phyloP scores from a whole-genome alignment of 306 rosid species.

The Datisca glomerata region DNA sequence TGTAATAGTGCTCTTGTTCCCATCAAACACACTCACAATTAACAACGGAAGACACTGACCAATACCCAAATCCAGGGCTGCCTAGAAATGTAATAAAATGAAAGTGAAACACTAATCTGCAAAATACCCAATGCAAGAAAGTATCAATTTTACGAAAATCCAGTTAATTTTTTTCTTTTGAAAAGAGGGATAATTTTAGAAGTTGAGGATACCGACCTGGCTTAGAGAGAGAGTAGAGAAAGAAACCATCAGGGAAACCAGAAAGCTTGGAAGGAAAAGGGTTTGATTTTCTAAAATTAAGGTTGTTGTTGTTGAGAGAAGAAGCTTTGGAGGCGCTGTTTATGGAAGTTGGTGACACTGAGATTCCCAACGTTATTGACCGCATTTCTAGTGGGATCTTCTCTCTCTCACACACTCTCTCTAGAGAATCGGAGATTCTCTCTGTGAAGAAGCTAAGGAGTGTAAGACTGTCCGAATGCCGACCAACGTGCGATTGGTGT shows the following conservation, averaged over 20 bases:
- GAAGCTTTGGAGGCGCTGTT: conserved; percentile 26
- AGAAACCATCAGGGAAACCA: conserved; percentile 25
- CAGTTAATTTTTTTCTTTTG: background rate
- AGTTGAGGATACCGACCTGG: conserved; percentile 34
- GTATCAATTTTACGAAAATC: background rate
- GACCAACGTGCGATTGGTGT: too few relatives aligned
- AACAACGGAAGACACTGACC: too few relatives aligned
- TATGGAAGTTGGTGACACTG: conserved; percentile 38
- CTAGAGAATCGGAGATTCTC: conserved; percentile 14
- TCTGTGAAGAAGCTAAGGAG: background rate
- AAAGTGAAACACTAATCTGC: too few relatives aligned
- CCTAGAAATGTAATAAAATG: too few relatives aligned
- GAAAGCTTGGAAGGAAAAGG: conserved; percentile 30
- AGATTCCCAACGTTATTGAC: conserved; percentile 63
- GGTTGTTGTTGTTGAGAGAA: conserved; percentile 14
- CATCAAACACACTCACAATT: too few relatives aligned
- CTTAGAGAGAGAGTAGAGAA: conserved; percentile 33
- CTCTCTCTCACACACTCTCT: conserved; percentile 7
- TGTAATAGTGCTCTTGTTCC: too few relatives aligned
- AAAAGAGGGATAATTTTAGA: background rate
- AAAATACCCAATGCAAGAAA: too few relatives aligned
- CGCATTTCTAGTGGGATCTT: conserved; percentile 45
- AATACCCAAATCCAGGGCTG: background rate
- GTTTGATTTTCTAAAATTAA: conserved; percentile 27
- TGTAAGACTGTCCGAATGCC: background rate